Evolutionary conservation across 1,284 basidiomycete genomes (phyloP).

Genomic region (Marasmius sp.): DNA sequence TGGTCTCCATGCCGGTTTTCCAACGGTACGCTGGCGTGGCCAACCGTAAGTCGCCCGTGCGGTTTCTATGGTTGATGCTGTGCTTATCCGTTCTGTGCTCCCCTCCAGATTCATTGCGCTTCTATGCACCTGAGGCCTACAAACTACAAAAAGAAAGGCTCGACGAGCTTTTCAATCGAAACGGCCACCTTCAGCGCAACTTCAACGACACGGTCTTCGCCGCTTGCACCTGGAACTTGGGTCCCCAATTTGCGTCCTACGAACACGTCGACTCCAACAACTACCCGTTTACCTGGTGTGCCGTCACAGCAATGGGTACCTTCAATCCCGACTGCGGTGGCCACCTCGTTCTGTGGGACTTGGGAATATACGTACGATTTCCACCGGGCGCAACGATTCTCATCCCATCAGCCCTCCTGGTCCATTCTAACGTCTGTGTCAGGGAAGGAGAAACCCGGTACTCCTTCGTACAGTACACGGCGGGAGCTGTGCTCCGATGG

Average conservation of each 20-base stretch:
- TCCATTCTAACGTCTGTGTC: conserved; percentile 5
- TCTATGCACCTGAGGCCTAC: neutral
- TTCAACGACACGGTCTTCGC: conserved; percentile 3
- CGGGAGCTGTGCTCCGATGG: conserved; percentile 9
- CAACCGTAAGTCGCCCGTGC: too few species aligned
- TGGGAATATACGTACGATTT: conserved; percentile 4
- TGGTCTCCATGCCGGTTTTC: too few species aligned
- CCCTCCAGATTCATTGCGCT: neutral
- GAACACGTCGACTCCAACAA: conserved; percentile 6
- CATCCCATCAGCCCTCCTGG: conserved; percentile 5
- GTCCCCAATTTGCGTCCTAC: neutral
- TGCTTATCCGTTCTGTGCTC: neutral
- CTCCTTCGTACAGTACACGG: conserved; percentile 12
- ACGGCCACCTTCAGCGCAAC: neutral
- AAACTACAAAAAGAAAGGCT: neutral
- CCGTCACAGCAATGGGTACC: conserved; percentile 3
- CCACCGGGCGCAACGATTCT: conserved; percentile 7
- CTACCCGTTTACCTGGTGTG: conserved; percentile 6
- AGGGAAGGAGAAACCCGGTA: neutral
- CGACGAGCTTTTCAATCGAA: neutral
- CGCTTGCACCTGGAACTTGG: conserved; percentile 7
- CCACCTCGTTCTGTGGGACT: conserved; percentile 8
- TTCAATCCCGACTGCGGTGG: conserved; percentile 3
- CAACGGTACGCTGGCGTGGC: too few species aligned
- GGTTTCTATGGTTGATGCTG: neutral